Conservation (phyloP, 2,329 filamentous ascomycete genomes). For the Ceratocystis ficicola region DNA sequence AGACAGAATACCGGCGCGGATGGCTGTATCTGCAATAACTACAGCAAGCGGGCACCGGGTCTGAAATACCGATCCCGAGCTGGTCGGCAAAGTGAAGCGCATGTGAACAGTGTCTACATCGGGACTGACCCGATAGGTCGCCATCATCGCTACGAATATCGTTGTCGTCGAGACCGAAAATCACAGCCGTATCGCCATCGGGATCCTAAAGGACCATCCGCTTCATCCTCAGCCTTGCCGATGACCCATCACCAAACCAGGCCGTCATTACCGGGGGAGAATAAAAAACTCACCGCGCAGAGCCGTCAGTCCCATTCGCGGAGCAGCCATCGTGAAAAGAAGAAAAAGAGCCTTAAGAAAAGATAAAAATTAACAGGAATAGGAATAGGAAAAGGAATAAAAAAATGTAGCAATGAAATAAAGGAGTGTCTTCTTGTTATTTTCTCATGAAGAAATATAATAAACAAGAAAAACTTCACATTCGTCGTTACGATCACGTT, state of each 20-base stretch:
- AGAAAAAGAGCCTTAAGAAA: background rate
- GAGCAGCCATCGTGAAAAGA: slow-evolving; percentile 40
- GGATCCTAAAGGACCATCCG: background rate
- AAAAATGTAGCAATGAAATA: background rate
- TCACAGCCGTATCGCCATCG: background rate
- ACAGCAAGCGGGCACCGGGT: no score
- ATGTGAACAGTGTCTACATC: background rate
- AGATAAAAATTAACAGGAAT: slow-evolving; percentile 9
- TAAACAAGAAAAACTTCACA: background rate
- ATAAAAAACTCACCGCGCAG: slow-evolving; percentile 37
- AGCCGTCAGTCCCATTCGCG: slow-evolving; percentile 46
- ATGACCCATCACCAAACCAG: background rate
- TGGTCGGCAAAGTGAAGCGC: background rate
- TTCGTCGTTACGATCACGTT: slow-evolving; percentile 9
- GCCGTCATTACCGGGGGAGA: background rate
- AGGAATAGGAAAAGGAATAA: background rate
- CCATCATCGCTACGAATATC: background rate
- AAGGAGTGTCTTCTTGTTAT: background rate
- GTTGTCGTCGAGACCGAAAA: background rate
- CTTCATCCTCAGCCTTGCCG: background rate
- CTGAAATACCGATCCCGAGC: no score
- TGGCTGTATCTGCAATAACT: no score
- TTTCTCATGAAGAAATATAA: background rate
- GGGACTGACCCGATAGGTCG: background rate
- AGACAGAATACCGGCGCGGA: no score